These are phyloP conservation scores for Climacium dendroides DNA, from an alignment of 225 moss, liverwort and hornwort genomes.

Conservation along the genomic window DNA sequence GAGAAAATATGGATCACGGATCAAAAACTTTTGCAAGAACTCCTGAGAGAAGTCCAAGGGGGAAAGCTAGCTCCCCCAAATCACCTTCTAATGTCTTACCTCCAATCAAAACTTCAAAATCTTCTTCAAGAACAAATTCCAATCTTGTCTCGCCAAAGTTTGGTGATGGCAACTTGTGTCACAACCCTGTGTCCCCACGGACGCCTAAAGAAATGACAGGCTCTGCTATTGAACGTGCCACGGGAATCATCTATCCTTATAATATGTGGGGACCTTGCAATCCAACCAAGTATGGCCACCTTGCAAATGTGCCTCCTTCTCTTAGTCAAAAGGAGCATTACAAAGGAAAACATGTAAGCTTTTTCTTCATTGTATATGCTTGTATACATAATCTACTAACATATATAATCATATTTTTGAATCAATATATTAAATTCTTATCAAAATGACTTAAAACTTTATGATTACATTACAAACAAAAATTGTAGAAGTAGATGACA, in stretches of 20 bases:
- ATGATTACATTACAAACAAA: neutral
- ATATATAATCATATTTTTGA: neutral
- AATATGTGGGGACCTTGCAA: slow-evolving; percentile 28
- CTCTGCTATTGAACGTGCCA: neutral
- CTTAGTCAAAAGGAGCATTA: slow-evolving; percentile 9
- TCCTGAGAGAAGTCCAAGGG: neutral
- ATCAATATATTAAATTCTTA: neutral
- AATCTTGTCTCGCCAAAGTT: neutral
- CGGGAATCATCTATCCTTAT: slow-evolving; percentile 14
- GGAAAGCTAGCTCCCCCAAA: neutral
- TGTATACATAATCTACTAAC: neutral
- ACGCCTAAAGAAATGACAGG: slow-evolving; percentile 14
- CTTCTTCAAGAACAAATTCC: neutral
- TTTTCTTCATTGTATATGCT: neutral
- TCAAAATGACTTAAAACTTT: neutral
- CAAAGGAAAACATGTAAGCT: slow-evolving; percentile 18
- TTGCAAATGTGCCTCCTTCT: neutral
- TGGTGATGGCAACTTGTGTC: neutral
- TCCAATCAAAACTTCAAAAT: neutral
- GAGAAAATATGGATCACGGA: neutral
- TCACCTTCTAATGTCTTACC: neutral
- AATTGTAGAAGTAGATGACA: neutral
- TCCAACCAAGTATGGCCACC: slow-evolving; percentile 17
- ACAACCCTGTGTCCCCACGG: slow-evolving; percentile 14
- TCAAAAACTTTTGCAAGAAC: neutral